Evolutionary conservation across 2,329 filamentous ascomycete genomes (phyloP), one percentile per base, ranked within the genome.

Genomic region (Aspergillus viridinutans): DNA sequence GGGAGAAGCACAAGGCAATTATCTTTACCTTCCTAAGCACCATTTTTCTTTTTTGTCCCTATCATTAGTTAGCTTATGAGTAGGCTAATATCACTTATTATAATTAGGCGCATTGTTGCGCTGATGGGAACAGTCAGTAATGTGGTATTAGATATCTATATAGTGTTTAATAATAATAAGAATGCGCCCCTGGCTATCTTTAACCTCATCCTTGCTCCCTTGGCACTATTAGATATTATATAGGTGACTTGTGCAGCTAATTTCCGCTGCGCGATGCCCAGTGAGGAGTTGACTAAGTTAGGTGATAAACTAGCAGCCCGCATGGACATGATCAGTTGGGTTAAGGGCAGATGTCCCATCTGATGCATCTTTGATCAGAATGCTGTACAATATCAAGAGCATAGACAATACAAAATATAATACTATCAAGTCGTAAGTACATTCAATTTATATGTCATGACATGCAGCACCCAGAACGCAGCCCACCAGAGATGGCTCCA

Each of bases 11-110:
- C 47, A 63, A 71, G 52, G 58, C 61, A 17, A 60, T 71, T 50
- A 64, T 69, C 28, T 56, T 71, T 20, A 59, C 59, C 35, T 69
- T 72, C 61, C 48, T 72, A 29, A 59, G 49, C 14, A 65, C 64
- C 42, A 57, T 71, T n/a, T n/a, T 58, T 72, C 53, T 64, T 71
- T 56, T 59, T 67, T 6, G 52, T 57, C 32, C 52, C 52, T 14
- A 20, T 58, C 9, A 25, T 49, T 25, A 52, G 56, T 23, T 42
- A 58, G 49, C 26, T 52, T 4, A 40, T 49, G 5, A 28, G 29
- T 20, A 21, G 42, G 4, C 26, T 58, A n/a, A 42, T 14, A 17
- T 49, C 47, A 1, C 17, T 55, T 9, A 49, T 28, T 2, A 52
- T 26, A 5, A 52, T 55, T 28, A 42, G 52, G n/a, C 56, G 42